These are phyloP conservation scores for Emmonsiellopsis sp. DNA, from an alignment of 2,329 filamentous ascomycete genomes.

Conservation along the genomic window DNA sequence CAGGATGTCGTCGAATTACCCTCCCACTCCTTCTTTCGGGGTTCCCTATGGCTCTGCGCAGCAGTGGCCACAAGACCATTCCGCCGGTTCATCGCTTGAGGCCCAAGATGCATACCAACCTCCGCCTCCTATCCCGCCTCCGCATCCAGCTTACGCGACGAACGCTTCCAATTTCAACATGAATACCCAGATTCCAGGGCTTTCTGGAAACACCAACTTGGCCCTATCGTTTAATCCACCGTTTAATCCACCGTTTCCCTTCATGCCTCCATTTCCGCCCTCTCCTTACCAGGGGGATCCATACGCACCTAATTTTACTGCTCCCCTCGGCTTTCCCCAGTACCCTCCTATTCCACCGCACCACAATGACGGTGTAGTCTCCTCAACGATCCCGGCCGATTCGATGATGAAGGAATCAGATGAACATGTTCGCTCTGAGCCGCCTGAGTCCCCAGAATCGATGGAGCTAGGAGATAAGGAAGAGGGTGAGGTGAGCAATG, in stretches of 20 bases:
- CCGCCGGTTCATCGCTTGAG: constrained; percentile 17
- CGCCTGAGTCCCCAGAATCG: constrained; percentile 9
- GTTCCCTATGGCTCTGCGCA: constrained; percentile 25
- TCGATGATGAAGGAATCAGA: not conserved
- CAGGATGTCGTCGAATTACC: constrained; percentile 35
- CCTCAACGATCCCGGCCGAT: not conserved
- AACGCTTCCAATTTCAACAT: constrained; percentile 17
- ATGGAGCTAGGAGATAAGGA: constrained; percentile 45
- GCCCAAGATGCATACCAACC: constrained; percentile 20
- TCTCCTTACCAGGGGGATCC: constrained; percentile 16
- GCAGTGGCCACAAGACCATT: constrained; percentile 26
- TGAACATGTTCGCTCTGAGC: not conserved
- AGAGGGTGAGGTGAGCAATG: constrained; percentile 71
- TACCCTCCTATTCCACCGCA: constrained; percentile 1
- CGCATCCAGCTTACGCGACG: constrained; percentile 18
- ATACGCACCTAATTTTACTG: constrained; percentile 2
- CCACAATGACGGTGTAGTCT: not conserved
- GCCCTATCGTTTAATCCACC: constrained; percentile 22
- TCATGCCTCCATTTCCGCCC: constrained; percentile 26
- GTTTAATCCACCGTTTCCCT: constrained; percentile 22
- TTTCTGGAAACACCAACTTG: constrained; percentile 17
- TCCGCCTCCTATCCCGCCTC: constrained; percentile 15
- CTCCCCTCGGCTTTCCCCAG: constrained; percentile 11
- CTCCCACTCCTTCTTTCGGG: constrained; percentile 36
- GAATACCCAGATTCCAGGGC: constrained; percentile 23